These are phyloP conservation scores for Boletellus deceptivus DNA, from an alignment of 1,284 basidiomycete genomes.

Conservation along the genomic window DNA sequence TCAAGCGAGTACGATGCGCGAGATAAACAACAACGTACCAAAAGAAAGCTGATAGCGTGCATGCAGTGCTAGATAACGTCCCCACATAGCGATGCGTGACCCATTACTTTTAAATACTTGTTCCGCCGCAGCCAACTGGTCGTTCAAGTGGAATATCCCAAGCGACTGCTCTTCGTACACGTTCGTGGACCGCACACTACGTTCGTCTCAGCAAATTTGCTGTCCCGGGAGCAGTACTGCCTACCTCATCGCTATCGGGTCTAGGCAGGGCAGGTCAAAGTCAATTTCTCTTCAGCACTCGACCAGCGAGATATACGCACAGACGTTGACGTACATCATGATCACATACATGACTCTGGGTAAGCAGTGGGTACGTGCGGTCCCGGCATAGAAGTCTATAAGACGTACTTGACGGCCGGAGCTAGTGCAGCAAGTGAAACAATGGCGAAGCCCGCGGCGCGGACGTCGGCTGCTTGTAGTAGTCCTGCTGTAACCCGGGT, in stretches of 20 bases:
- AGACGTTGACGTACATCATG: conserved; percentile 86
- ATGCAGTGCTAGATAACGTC: conserved; percentile 75
- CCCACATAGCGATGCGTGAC: conserved; percentile 64
- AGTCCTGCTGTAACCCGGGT: conserved; percentile 64
- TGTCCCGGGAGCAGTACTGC: not conserved
- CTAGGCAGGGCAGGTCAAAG: conserved; percentile 31
- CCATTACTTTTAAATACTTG: conserved; percentile 45
- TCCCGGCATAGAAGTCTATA: not conserved
- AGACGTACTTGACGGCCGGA: conserved; percentile 78
- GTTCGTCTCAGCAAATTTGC: not conserved
- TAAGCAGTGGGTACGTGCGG: conserved; percentile 9
- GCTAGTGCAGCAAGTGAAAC: conserved; percentile 72
- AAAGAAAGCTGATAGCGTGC: conserved; percentile 87
- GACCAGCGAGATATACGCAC: conserved; percentile 40
- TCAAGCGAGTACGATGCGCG: not conserved
- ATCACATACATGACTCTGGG: conserved; percentile 77
- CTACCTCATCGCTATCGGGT: conserved; percentile 74
- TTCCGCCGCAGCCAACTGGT: conserved; percentile 49
- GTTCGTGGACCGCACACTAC: conserved; percentile 92
- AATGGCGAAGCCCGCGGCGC: conserved; percentile 85
- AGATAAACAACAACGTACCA: conserved; percentile 42
- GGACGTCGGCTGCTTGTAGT: conserved; percentile 76
- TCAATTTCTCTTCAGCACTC: conserved; percentile 6
- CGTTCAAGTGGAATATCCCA: conserved; percentile 64
- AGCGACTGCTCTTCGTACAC: conserved; percentile 93